Base-by-base conservation (phyloP, 2,329 filamentous ascomycete species). In the Penicillium sp. region DNA sequence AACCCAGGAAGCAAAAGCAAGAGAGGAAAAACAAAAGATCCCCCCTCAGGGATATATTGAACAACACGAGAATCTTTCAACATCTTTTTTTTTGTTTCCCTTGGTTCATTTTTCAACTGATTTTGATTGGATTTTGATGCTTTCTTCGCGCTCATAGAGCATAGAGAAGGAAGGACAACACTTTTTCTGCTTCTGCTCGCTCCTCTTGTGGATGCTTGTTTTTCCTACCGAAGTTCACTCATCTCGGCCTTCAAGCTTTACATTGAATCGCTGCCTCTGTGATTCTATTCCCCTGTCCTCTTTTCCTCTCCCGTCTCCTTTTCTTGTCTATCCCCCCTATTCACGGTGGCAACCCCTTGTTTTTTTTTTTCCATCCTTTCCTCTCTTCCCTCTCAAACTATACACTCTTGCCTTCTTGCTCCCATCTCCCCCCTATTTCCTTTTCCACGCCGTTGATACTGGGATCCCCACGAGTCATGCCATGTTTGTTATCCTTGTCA, bases 391-490 rank as follows among this genome's bases (percentile, higher is more conserved):
- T 7, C 24, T 12, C 9, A 24, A 9, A 28, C 25, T 26, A 45
- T 33, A 25, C 32, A 32, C 57, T 35, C 54, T 46, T 52, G 52
- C 43, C 32, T 52, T 51, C 52, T 53, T 56, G 60, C 53, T 51
- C 57, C 45, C 52, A 48, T 49, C 36, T 51, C 40, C 51, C 48
- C 29, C 50, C 46, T 54, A 54, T 54, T 46, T 34, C 46, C 48
- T 36, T 39, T 47, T 53, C 49, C 46, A 53, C 43, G 45, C 54
- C 44, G 44, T 49, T 56, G 54, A 56, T 52, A 47, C 53, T 51
- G 53, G 56, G 56, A 55, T 54, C 52, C 56, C 56, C 56, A 60
- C 57, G 57, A 60, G 54, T 57, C 57, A 60, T 60, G 57, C 57
- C 57, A 57, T 57, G 57, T 58, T 50, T 57, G 47, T 55, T 50